Percentiles rank a stretch among this genome's conserved stretches.
phyloP scores from a whole-genome alignment of 2,329 filamentous ascomycete genomes.

The Botrytis fragariae region DNA sequence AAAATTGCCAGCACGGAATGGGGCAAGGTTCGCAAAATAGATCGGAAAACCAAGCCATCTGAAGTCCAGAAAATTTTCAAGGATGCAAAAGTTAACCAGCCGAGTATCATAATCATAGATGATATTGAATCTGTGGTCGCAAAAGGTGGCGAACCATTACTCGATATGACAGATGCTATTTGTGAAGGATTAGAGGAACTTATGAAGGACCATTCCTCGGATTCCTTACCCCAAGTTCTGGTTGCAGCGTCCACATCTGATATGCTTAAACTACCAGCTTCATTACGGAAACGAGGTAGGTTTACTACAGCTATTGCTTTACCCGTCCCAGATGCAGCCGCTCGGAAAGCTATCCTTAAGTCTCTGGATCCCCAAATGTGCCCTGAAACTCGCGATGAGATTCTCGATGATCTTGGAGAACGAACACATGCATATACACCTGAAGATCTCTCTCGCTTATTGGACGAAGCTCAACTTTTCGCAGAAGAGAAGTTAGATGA shows the following conservation, averaged over 20 bases:
- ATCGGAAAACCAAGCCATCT: constrained; percentile 53
- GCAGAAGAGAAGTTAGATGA: constrained; percentile 33
- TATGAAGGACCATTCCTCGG: constrained; percentile 36
- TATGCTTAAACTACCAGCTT: constrained; percentile 67
- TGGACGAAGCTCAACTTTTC: constrained; percentile 50
- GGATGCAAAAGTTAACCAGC: constrained; percentile 64
- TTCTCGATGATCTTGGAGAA: constrained; percentile 62
- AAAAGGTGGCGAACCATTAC: constrained; percentile 53
- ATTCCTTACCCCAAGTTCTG: constrained; percentile 54
- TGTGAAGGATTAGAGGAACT: constrained; percentile 57
- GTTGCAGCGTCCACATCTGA: constrained; percentile 75
- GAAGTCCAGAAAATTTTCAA: constrained; percentile 67
- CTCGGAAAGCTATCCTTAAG: constrained; percentile 72
- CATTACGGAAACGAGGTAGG: constrained; percentile 62
- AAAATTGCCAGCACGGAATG: constrained; percentile 66
- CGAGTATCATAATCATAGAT: constrained; percentile 78
- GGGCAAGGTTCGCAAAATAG: constrained; percentile 64
- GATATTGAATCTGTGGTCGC: constrained; percentile 68
- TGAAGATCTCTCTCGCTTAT: constrained; percentile 67
- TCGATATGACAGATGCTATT: constrained; percentile 51
- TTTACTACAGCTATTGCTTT: constrained; percentile 69
- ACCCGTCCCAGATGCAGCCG: constrained; percentile 69
- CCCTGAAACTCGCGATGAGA: constrained; percentile 48
- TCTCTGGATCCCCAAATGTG: constrained; percentile 46
- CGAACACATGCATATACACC: constrained; percentile 86